Percentiles rank a stretch among this genome's conserved stretches.
Evolutionary conservation across 768 basidiomycete species (phyloP).

Genomic region (Paxillus ammoniavirescens): DNA sequence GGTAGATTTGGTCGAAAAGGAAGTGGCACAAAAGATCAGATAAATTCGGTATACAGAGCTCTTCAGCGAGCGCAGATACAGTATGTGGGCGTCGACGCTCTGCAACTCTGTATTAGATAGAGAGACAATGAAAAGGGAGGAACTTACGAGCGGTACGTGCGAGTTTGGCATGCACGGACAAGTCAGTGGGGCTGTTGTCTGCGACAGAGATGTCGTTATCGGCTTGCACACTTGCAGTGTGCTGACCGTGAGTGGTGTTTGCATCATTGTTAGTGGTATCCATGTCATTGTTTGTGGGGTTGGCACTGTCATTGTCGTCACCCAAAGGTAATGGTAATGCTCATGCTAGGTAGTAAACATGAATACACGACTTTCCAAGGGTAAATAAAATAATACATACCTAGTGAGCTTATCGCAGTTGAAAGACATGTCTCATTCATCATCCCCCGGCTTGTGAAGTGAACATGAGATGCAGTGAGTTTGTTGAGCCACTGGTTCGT

Average conservation of each 20-base stretch:
- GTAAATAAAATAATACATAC: not conserved
- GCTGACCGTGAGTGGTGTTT: not conserved
- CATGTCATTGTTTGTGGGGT: not conserved
- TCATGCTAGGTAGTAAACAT: not conserved
- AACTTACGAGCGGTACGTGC: not conserved
- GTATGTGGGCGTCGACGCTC: not conserved
- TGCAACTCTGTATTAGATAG: not conserved
- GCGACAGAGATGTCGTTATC: not conserved
- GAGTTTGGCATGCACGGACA: not conserved
- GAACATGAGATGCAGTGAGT: slow-evolving; percentile 14
- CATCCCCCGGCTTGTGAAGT: slow-evolving; percentile 23
- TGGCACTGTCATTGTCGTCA: not conserved
- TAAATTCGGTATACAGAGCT: not conserved
- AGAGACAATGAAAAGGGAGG: not conserved
- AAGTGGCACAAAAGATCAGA: not conserved
- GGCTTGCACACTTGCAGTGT: not conserved
- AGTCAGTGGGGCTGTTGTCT: not conserved
- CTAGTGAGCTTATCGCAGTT: not conserved
- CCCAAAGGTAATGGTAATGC: not conserved
- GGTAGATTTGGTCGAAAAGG: slow-evolving; percentile 3
- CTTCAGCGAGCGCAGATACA: not conserved
- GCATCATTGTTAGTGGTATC: too few species aligned
- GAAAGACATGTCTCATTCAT: slow-evolving; percentile 5
- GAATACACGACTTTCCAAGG: not conserved
- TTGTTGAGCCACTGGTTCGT: slow-evolving; percentile 28